Conservation (phyloP, 371 early-diverging fungal species). For the Rhizopus microsporus region DNA sequence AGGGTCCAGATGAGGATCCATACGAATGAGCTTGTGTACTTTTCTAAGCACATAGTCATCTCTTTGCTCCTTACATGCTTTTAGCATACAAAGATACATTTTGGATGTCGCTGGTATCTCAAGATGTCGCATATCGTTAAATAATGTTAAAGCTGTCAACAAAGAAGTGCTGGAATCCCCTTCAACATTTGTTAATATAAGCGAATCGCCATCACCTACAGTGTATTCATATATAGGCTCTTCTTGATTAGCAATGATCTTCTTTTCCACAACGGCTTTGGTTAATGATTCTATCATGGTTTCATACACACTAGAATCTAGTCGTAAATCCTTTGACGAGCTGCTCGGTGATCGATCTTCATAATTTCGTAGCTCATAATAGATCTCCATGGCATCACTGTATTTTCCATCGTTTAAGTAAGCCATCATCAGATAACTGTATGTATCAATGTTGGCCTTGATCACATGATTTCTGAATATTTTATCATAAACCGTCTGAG, state of each 20-base stretch:
- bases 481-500: constrained; percentile 41
- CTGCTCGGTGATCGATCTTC: constrained; percentile 6
- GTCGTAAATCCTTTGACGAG: neutral
- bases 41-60: constrained; percentile 38
- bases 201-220: constrained; percentile 24
- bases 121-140: constrained; percentile 49
- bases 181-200: constrained; percentile 18
- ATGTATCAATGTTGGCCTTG: constrained; percentile 34
- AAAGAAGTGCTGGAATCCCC: constrained; percentile 32
- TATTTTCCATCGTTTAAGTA: constrained; percentile 39
- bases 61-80: constrained; percentile 32
- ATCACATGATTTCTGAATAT: constrained; percentile 29
- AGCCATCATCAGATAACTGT: constrained; percentile 40
- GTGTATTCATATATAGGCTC: constrained; percentile 25
- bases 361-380: constrained; percentile 40
- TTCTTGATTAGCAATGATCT: constrained; percentile 5
- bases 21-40: constrained; percentile 43
- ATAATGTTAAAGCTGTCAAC: constrained; percentile 33
- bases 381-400: constrained; percentile 49
- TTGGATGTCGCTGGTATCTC: constrained; percentile 38
- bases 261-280: constrained; percentile 4
- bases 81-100: constrained; percentile 38
- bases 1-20: constrained; percentile 49
- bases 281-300: constrained; percentile 15
- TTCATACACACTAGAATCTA: constrained; percentile 14